Base-by-base conservation (phyloP, 2,329 filamentous ascomycete genomes). In the Lojkania enalia region DNA sequence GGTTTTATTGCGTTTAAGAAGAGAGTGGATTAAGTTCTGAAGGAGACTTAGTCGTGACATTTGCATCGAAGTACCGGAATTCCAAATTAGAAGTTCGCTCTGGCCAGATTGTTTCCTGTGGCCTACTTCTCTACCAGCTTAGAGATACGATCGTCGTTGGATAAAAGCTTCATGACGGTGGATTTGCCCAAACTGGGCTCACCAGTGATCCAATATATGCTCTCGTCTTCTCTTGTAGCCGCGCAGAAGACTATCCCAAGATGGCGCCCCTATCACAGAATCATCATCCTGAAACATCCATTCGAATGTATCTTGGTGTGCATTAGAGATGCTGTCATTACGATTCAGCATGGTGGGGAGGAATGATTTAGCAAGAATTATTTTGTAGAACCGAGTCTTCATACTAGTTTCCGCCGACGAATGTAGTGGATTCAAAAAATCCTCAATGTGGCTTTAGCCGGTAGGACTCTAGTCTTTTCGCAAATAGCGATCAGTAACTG, bases 391-490 rank as follows among this genome's bases (percentile, higher is more conserved):
- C 37, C 50, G 45, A 6, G 53, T 56, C 39, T 64, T 55, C 4
- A 51, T 54, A 20, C 62, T 60, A 16, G 51, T 33, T 2, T n/a
- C 15, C 2, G 63, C 42, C 15, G 63, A 35, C 13, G 20, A 25
- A 36, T 64, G 57, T 9, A 64, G 58, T 20, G 54, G 49, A 32
- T 58, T 58, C 4, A 47, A 46, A 38, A 66, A 66, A 30, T 60
- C 57, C 20, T 66, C 58, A 3, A 64, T 49, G 23, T 63, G 41
- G 44, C 61, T 63, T 51, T 64, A 39, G 54, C 63, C 25, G 52
- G 58, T 9, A 55, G 39, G 33, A 53, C 58, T 61, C 60, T 63
- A 16, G 57, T 55, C 20, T 66, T 58, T 9, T 41, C 41, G 36
- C 58, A 55, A 31, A 66, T 57, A 2, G 53, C 36, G 32, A 60